Conservation (phyloP, 768 basidiomycete genomes). For the Calvatia gigantea region DNA sequence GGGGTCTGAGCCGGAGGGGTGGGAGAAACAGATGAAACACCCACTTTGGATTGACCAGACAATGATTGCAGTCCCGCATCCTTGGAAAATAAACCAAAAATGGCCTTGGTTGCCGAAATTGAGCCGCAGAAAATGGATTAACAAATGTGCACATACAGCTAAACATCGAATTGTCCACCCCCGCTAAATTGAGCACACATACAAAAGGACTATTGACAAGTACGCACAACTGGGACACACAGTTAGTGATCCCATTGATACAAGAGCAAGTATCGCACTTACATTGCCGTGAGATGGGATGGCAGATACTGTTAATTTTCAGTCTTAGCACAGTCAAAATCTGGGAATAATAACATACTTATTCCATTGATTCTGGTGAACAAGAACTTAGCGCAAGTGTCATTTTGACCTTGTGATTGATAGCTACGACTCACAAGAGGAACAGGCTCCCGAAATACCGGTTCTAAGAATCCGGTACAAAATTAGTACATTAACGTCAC, state of each 20-base stretch:
- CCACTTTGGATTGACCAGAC: constrained; percentile 27
- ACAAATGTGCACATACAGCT: background rate
- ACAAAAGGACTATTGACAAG: background rate
- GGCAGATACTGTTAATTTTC: background rate
- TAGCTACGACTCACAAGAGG: constrained; percentile 19
- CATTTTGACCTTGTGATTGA: background rate
- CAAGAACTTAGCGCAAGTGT: background rate
- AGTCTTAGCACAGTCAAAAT: background rate
- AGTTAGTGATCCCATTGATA: background rate
- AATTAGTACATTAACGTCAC: background rate
- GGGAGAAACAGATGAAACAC: background rate
- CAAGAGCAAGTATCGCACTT: background rate
- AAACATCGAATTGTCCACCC: background rate
- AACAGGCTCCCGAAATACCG: constrained; percentile 25
- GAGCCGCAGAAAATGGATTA: background rate
- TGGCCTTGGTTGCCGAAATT: constrained; percentile 14
- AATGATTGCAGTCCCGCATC: constrained; percentile 18
- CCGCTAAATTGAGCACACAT: background rate
- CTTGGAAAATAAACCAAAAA: constrained; percentile 18
- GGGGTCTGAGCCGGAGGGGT: background rate
- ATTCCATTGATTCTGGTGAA: background rate
- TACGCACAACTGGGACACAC: background rate
- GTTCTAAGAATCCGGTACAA: constrained; percentile 18
- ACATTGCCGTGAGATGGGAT: background rate
- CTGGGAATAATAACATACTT: background rate